phyloP scores from a whole-genome alignment of 1,139 yeast genomes.

The Geotrichum citri-aurantii region DNA sequence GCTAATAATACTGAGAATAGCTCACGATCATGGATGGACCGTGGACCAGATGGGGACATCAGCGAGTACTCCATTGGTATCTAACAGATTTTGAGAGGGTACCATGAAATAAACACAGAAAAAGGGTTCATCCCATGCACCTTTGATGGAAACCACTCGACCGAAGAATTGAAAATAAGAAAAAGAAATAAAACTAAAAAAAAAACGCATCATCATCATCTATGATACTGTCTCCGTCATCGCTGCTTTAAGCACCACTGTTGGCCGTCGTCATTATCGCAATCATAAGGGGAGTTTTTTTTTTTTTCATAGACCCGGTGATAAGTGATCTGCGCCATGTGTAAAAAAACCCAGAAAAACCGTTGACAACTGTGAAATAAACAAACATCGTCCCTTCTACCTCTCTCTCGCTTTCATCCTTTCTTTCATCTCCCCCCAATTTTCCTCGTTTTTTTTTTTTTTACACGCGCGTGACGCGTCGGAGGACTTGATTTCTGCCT shows the following conservation, averaged over 20 bases:
- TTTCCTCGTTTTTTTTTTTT: not conserved
- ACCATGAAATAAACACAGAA: not conserved
- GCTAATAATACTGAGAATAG: not conserved
- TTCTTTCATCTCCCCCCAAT: not conserved
- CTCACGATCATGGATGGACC: not conserved
- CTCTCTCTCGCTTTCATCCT: no score
- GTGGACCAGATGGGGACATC: not conserved
- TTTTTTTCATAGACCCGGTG: not conserved
- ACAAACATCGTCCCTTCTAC: not conserved
- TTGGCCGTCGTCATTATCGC: not conserved
- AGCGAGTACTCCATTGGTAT: not conserved
- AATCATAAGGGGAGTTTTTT: not conserved
- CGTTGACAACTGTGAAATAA: not conserved
- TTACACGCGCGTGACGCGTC: not conserved
- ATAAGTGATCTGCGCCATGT: not conserved
- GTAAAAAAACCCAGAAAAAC: not conserved
- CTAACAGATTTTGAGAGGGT: not conserved
- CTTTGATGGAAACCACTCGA: slow-evolving; percentile 8
- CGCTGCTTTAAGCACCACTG: not conserved
- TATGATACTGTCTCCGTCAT: not conserved
- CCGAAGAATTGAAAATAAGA: slow-evolving; percentile 2
- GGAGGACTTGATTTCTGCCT: not conserved
- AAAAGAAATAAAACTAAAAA: not conserved
- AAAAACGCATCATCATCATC: not conserved
- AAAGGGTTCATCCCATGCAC: slow-evolving; percentile 1